Base-by-base conservation (phyloP, 192 early-diverging fungal species). In the Coemansia sp. region DNA sequence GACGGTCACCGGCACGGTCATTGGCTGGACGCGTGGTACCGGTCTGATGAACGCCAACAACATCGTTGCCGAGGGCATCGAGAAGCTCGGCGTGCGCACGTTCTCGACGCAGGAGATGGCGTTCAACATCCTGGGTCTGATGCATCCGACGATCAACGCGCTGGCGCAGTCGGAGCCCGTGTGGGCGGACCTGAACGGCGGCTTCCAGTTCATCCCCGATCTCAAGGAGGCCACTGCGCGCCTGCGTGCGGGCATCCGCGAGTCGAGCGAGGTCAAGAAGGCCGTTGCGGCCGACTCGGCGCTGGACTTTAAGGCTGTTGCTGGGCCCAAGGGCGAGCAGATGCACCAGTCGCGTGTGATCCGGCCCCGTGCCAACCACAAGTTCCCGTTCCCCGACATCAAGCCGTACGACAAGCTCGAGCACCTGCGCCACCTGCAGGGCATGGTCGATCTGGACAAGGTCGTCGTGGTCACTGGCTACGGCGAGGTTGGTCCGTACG, bases 21-120 rank as follows among this genome's bases (percentile, higher is more conserved):
- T 97, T 75, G 94, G 94, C 43, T 97, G 94, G 94, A 97, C 94
- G 53, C 88, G 94, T 77, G 94, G 94, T 49, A 97, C 95, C 33
- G 95, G 95, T 33, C 82, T 97, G 77, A 97, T 97, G 95, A 87
- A 83, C 42, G 81, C 85, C 60, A 97, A 94, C 83, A 95, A 97
- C 81, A 86, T 91, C 54, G 88, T 97, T 62, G 89, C 93, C 16
- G 88, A 92, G 71, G 93, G 94, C 53, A 86, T 97, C 43, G 95
- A 97, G 77, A 85, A 87, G 60, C 84, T 92, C 40, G 95, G 95
- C 54, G 89, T 92, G 25, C 87, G 93, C 67, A 97, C 95, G 29
- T 97, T 95, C 88, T 92, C 91, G 23, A 84, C 90, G 54, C 83
- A 88, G 70, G 95, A 97, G 80, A 97, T 95, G 92, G 92, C 92